phyloP scores from a whole-genome alignment of 257 asterid species.

The Solanum tacnaense region DNA sequence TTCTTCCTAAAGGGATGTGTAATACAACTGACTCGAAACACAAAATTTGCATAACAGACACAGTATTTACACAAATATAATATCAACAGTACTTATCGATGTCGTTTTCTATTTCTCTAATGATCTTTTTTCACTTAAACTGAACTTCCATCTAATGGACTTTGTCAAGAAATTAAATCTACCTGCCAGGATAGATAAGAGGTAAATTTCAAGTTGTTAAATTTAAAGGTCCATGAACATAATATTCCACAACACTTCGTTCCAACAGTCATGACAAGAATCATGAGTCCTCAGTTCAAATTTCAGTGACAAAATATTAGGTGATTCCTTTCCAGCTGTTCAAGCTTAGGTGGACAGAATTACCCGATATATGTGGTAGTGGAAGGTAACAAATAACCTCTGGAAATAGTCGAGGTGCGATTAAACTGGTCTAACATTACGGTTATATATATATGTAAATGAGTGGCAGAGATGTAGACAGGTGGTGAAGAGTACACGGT shows the following conservation, averaged over 20 bases:
- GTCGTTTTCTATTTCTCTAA: neutral
- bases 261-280: neutral
- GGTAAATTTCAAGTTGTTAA: neutral
- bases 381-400: neutral
- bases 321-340: neutral
- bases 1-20: neutral
- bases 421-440: neutral
- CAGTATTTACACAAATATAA: neutral
- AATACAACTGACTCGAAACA: neutral
- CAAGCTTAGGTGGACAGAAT: neutral
- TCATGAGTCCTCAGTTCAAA: neutral
- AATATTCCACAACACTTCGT: neutral
- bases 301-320: neutral
- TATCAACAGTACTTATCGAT: neutral
- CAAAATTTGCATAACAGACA: neutral
- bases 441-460: neutral
- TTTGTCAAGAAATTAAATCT: neutral
- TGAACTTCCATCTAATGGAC: neutral
- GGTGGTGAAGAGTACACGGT: neutral
- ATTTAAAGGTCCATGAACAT: neutral
- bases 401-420: neutral
- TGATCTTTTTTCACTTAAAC: neutral
- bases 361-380: neutral
- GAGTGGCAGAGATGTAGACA: neutral
- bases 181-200: neutral